These are phyloP conservation scores for Poa pratensis DNA, from an alignment of 176 grass and related monocot species.

Conservation along the genomic window DNA sequence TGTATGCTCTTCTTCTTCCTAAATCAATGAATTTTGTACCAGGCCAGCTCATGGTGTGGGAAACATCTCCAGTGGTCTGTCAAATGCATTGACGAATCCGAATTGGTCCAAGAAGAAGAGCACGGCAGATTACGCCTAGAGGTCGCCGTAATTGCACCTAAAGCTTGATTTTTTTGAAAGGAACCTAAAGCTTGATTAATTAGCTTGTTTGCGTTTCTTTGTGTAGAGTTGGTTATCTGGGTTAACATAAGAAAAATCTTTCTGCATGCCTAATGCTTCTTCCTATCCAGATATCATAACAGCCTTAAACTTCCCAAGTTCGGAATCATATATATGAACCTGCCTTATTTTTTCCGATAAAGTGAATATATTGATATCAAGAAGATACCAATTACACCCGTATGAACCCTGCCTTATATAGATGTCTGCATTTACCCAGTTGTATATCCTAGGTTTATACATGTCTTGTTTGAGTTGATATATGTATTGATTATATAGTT, in stretches of 20 bases:
- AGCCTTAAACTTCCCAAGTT: slow-evolving; percentile 17
- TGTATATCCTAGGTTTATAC: no score
- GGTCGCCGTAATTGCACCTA: slow-evolving; percentile 42
- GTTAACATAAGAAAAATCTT: slow-evolving; percentile 4
- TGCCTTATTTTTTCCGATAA: not conserved
- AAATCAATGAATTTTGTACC: slow-evolving; percentile 28
- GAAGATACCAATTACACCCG: no score
- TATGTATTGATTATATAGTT: no score
- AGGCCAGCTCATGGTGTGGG: slow-evolving; percentile 82
- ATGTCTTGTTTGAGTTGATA: no score
- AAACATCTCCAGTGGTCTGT: slow-evolving; percentile 54
- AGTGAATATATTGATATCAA: no score
- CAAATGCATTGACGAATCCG: slow-evolving; percentile 48
- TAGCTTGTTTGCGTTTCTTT: slow-evolving; percentile 32
- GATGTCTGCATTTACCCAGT: no score
- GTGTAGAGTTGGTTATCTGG: not conserved
- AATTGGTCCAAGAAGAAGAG: slow-evolving; percentile 62
- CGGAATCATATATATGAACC: not conserved
- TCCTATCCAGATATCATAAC: slow-evolving; percentile 4
- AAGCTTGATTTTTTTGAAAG: not conserved
- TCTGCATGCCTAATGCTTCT: not conserved
- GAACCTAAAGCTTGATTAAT: not conserved
- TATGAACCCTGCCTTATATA: not conserved
- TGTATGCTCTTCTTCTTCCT: not conserved
- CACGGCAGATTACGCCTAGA: slow-evolving; percentile 57